Base-by-base conservation (phyloP, 768 basidiomycete genomes). In the Boletus rubropictus region DNA sequence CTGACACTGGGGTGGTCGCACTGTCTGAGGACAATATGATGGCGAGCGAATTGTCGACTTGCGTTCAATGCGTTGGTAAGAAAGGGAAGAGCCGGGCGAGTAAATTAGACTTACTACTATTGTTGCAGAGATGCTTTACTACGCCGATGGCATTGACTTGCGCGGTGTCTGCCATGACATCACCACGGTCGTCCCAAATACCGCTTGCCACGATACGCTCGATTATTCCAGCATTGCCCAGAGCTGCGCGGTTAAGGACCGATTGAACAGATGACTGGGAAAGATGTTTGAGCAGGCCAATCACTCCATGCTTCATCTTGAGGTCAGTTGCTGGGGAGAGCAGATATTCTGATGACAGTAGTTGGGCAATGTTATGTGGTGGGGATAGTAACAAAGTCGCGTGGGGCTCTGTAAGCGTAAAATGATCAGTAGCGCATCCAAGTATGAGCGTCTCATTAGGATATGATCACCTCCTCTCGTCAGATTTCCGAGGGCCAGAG, bases 111-210 rank as follows among this genome's bases (percentile, higher is more conserved):
- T 57, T 61, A 94, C 90, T 72, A 60, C 79, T 84, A 31, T 77
- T 78, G 53, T 78, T 82, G 60, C 88, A 92, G 45, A 98, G 74
- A 62, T 95, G 89, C 65, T 97, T 99, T 15, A 85, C 79, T 7
- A 91, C 77, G 1, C 91, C 91, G 42, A 97, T 86, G 0, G 89
- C 89, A 39, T 82, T 82, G 6, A 92, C 73, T 65, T 98, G 95
- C 1, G 97, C 81, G 20, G 89, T 77, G 45, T 91, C 86, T 6
- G 86, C 84, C 75, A 92, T 82, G 42, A 72, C 75, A 63, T 95
- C 89, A n/a, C 77, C 68, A 51, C 78, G 78, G 49, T 80, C 76
- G 37, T 76, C 77, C 81, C 82, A 95, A 15, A 88, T 74, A 4
- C 78, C 78, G 43, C 84, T 87, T 27, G 67, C 65, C 6, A 77